These are phyloP conservation scores for Tilletia setariae DNA, from an alignment of 1,284 basidiomycete genomes.

Conservation along the genomic window DNA sequence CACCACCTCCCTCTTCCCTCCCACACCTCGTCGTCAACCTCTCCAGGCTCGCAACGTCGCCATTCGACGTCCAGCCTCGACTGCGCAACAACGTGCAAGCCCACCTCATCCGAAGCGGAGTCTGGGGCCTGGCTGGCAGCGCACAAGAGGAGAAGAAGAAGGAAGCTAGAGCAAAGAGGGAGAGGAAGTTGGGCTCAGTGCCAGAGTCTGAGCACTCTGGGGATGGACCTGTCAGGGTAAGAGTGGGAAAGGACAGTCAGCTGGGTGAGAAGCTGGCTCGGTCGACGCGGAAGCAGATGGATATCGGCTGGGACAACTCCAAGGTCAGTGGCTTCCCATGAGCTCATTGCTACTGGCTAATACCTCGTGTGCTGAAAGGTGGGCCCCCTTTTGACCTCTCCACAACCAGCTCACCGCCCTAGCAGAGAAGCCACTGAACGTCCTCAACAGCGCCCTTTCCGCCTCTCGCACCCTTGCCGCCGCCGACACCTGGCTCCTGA, in stretches of 20 bases:
- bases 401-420: neutral
- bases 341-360: neutral
- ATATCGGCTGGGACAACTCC: conserved; percentile 3
- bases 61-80: neutral
- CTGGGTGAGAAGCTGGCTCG: neutral
- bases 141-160: conserved; percentile 4
- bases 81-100: neutral
- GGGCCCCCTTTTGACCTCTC: neutral
- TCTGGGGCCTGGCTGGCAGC: conserved; percentile 7
- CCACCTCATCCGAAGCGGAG: neutral
- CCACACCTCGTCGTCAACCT: neutral
- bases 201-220: neutral
- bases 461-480: too few relatives aligned
- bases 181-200: neutral
- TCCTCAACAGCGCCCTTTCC: conserved; percentile 1
- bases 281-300: conserved; percentile 11
- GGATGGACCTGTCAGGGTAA: neutral
- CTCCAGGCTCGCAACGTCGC: neutral
- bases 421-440: neutral
- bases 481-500: neutral
- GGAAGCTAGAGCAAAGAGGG: neutral
- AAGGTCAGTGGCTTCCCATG: neutral
- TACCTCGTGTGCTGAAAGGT: neutral
- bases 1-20: neutral
- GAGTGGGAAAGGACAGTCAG: neutral